Base-by-base conservation (phyloP, 345 rosid species). In the Populus pruinosa region DNA sequence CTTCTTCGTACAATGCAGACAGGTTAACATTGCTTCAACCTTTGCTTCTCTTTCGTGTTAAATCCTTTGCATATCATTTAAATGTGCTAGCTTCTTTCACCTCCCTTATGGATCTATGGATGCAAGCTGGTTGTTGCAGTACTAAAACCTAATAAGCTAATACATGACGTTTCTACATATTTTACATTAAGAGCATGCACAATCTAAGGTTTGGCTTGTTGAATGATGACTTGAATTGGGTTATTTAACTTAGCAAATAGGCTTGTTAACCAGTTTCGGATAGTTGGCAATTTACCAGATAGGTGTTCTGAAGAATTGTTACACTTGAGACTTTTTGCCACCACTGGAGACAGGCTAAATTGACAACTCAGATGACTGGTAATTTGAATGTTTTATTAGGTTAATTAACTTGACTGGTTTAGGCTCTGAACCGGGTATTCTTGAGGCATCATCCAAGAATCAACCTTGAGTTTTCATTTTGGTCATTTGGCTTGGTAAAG, bases 1-100 rank as follows among this genome's bases (percentile, higher is more conserved):
- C 99, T 82, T 93, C 98, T 53, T 93, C 99, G 55, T 96, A 86
- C 87, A 93, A 96, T 86, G 97, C 94, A 49, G 95, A 92, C 93
- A 88, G 97, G 99, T 96, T 74, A 69, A 77, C 84, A 25, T 56
- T n/a, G 23, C n/a, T 21, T 56, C 27, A 8, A 56, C 62, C 10
- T 13, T 13, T 44, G 49, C 16, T 44, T 44, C 49, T 44, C 50
- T 9, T 3, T 56, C 1, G 27, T n/a, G 10, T 56, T n/a, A 56
- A 56, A n/a, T 56, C 2, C 63, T 56, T 1, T 1, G 63, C 27
- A 56, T 56, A 8, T 0, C 27, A 56, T 56, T n/a, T 56, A n/a
- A 56, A 56, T 8, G 1, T 18, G n/a, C n/a, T 50, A 0, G 56
- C n/a, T 18, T 18, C 2, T 17, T 20, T 20, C 2, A 2, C n/a